Conservation (phyloP, 495 filamentous ascomycete species). For the Trichoderma reesei region DNA sequence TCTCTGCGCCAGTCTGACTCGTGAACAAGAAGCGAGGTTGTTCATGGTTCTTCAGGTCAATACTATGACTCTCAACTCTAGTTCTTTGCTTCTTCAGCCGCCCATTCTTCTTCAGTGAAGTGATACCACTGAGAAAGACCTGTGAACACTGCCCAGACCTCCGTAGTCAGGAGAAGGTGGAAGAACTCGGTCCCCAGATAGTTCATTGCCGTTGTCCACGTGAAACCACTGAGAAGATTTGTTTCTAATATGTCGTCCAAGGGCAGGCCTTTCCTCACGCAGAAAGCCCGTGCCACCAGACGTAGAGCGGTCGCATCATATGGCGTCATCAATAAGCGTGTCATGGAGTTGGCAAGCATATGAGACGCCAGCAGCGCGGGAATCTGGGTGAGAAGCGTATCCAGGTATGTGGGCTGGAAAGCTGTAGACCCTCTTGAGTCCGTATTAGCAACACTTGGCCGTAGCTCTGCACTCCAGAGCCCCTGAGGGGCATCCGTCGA, state of each 20-base stretch:
- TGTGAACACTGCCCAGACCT: conserved; percentile 21
- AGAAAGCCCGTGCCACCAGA: conserved; percentile 20
- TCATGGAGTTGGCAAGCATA: conserved; percentile 19
- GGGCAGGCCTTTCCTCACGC: conserved; percentile 20
- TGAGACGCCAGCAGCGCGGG: conserved; percentile 21
- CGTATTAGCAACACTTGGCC: conserved; percentile 27
- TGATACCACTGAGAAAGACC: conserved; percentile 20
- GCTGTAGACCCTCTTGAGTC: background rate
- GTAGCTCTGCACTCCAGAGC: conserved; percentile 48
- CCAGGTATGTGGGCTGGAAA: conserved; percentile 23
- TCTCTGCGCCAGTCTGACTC: too few species aligned
- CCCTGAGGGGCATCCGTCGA: conserved; percentile 30
- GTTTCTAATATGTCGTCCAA: conserved; percentile 15
- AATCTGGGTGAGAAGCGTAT: conserved; percentile 27
- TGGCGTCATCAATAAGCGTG: conserved; percentile 22
- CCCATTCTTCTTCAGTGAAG: conserved; percentile 25
- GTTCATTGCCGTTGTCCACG: conserved; percentile 18
- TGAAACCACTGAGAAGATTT: conserved; percentile 16
- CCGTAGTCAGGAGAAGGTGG: conserved; percentile 19
- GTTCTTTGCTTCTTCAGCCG: conserved; percentile 1
- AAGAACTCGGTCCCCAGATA: conserved; percentile 20
- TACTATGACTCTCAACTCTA: too few species aligned
- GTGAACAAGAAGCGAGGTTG: too few species aligned
- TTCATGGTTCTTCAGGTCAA: too few species aligned
- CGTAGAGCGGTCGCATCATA: conserved; percentile 21